Conservation (phyloP, 345 rosid genomes). For the rapeseed (Brassica napus) region DNA sequence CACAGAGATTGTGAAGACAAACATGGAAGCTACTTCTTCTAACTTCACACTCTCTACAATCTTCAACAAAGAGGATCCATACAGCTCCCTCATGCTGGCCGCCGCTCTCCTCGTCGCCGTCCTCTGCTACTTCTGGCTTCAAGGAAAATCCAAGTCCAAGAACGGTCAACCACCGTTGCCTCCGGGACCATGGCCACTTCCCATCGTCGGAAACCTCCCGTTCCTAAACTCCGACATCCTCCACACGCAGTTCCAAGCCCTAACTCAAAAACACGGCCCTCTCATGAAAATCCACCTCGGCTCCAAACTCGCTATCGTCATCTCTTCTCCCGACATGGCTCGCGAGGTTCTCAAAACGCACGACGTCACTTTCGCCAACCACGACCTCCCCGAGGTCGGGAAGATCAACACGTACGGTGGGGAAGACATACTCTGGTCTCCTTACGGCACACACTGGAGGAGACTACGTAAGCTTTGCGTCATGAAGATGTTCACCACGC, state of each 20-base stretch:
- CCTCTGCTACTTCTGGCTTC: constrained; percentile 26
- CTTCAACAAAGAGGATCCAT: constrained; percentile 15
- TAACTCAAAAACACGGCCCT: constrained; percentile 41
- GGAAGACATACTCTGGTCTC: constrained; percentile 41
- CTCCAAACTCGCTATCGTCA: constrained; percentile 30
- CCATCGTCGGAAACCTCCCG: constrained; percentile 45
- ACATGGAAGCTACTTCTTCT: constrained; percentile 17
- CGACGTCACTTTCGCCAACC: constrained; percentile 44
- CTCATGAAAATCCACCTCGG: constrained; percentile 47
- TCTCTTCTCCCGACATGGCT: constrained; percentile 40
- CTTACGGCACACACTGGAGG: constrained; percentile 40
- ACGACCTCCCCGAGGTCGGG: constrained; percentile 37
- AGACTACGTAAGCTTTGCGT: constrained; percentile 40
- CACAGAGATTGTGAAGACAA: neutral
- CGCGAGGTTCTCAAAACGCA: constrained; percentile 41
- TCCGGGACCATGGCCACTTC: constrained; percentile 47
- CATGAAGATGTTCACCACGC: constrained; percentile 42
- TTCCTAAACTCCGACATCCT: constrained; percentile 38
- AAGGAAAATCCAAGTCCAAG: constrained; percentile 22
- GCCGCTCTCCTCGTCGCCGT: constrained; percentile 16
- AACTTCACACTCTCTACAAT: constrained; percentile 14
- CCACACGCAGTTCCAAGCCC: constrained; percentile 33
- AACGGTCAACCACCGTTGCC: constrained; percentile 30
- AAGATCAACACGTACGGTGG: constrained; percentile 38
- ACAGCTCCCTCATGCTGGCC: constrained; percentile 13